Conservation (phyloP, 768 basidiomycete genomes). For the Rhizopogon rudus region DNA sequence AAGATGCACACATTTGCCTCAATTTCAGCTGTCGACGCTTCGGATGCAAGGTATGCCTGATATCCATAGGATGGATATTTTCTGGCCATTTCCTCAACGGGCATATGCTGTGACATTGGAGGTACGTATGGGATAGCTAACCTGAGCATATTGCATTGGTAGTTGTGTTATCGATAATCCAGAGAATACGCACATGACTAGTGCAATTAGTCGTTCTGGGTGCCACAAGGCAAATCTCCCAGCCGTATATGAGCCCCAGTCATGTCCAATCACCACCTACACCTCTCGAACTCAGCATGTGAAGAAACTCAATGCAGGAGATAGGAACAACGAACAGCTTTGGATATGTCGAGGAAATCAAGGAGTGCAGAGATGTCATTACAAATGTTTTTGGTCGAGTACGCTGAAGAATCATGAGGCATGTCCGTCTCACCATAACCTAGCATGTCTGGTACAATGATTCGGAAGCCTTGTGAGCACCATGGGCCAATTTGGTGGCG, state of each 20-base stretch:
- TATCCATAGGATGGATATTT: slow-evolving; percentile 58
- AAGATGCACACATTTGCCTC: slow-evolving; percentile 45
- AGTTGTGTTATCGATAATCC: neutral
- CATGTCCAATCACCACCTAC: slow-evolving; percentile 70
- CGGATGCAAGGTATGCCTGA: slow-evolving; percentile 59
- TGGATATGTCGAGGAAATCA: slow-evolving; percentile 45
- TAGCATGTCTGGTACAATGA: slow-evolving; percentile 44
- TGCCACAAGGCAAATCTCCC: slow-evolving; percentile 71
- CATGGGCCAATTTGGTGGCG: slow-evolving; percentile 69
- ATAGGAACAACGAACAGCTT: slow-evolving; percentile 41
- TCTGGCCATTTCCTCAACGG: slow-evolving; percentile 47
- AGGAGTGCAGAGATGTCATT: slow-evolving; percentile 63
- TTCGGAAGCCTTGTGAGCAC: slow-evolving; percentile 56
- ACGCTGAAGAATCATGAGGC: slow-evolving; percentile 47
- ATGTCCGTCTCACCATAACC: slow-evolving; percentile 69
- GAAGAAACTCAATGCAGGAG: neutral
- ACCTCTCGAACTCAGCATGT: neutral
- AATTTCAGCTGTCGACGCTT: slow-evolving; percentile 47
- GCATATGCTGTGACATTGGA: slow-evolving; percentile 41
- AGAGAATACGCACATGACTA: slow-evolving; percentile 48
- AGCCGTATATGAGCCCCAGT: slow-evolving; percentile 70
- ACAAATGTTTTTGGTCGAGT: slow-evolving; percentile 55
- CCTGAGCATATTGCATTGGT: slow-evolving; percentile 30
- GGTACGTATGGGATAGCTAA: slow-evolving; percentile 66
- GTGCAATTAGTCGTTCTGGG: slow-evolving; percentile 53